Percentiles rank a stretch among this genome's conserved stretches.
Conservation (phyloP, 306 rosid genomes). For the Vachellia collinsii region DNA sequence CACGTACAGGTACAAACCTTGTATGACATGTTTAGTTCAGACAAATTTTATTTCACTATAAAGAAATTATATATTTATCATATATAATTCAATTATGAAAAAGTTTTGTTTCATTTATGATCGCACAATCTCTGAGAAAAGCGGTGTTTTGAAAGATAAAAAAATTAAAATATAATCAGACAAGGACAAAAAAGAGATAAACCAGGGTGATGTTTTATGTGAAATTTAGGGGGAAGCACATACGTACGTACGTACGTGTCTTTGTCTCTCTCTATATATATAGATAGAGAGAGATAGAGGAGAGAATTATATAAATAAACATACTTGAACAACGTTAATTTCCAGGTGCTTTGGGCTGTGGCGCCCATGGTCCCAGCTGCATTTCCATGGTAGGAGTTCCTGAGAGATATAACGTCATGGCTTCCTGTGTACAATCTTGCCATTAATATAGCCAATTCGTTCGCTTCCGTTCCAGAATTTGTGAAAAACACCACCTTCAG, state of each 20-base stretch:
- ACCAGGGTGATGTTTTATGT: too few species aligned
- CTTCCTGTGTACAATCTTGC: conserved; percentile 77
- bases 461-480: conserved; percentile 98
- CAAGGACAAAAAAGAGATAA: too few species aligned
- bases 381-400: conserved; percentile 93
- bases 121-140: background rate
- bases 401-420: conserved; percentile 84
- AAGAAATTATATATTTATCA: too few species aligned
- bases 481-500: conserved; percentile 56
- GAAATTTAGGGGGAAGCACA: too few species aligned
- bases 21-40: too few species aligned
- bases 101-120: background rate
- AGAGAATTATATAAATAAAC: background rate
- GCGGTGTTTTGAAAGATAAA: background rate
- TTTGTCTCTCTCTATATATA: too few species aligned
- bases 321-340: conserved; percentile 81
- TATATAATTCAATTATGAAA: background rate
- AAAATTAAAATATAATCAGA: background rate
- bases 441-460: conserved; percentile 83
- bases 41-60: background rate
- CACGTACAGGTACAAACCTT: too few species aligned
- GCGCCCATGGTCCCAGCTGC: conserved; percentile 90
- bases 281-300: background rate
- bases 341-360: conserved; percentile 92
- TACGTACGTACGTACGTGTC: too few species aligned